Conservation (phyloP, 257 asterid species). For the Buddleja alternifolia region DNA sequence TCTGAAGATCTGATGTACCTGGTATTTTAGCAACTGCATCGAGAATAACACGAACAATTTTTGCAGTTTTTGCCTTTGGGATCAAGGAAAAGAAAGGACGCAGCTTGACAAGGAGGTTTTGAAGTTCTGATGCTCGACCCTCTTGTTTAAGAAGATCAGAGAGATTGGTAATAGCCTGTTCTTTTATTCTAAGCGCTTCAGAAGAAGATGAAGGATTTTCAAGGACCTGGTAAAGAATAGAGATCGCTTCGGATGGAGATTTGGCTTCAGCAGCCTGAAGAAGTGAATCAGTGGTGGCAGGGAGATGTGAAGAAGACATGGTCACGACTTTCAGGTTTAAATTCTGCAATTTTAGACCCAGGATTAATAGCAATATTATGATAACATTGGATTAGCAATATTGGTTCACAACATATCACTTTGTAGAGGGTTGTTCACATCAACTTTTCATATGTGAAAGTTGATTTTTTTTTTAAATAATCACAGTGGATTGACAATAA, state of each 20-base stretch:
- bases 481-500: too few relatives aligned
- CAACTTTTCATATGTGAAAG: too few relatives aligned
- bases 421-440: too few relatives aligned
- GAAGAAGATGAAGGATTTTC: conserved; percentile 61
- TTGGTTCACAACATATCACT: too few relatives aligned
- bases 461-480: too few relatives aligned
- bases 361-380: too few relatives aligned
- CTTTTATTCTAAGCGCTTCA: conserved; percentile 60
- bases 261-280: conserved; percentile 50
- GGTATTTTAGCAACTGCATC: conserved; percentile 69
- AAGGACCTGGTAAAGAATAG: conserved; percentile 50
- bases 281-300: conserved; percentile 58
- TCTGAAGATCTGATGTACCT: conserved; percentile 59
- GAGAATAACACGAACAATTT: conserved; percentile 54
- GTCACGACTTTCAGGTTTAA: conserved; percentile 25
- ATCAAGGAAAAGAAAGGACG: conserved; percentile 65
- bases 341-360: conserved; percentile 33
- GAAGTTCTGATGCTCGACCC: conserved; percentile 59
- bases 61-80: conserved; percentile 76
- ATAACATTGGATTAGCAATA: too few relatives aligned
- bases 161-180: conserved; percentile 54
- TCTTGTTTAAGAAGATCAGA: conserved; percentile 62
- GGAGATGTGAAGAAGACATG: conserved; percentile 48
- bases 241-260: conserved; percentile 54
- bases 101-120: conserved; percentile 45